phyloP scores from a whole-genome alignment of 83 land plant species.

The Thuja plicata region DNA sequence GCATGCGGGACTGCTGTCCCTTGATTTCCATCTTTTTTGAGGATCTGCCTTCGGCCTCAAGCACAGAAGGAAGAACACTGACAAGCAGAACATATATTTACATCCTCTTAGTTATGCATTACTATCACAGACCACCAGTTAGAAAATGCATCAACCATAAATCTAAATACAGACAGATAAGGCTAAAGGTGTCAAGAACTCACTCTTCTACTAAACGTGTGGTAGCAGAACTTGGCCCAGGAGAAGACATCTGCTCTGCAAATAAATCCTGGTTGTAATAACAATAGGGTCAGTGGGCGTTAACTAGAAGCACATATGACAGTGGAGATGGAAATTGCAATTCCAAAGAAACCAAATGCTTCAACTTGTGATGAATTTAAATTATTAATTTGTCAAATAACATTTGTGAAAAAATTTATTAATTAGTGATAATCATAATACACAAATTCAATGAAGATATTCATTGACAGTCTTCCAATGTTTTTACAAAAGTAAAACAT shows the following conservation, averaged over 20 bases:
- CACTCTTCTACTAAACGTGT: conserved; percentile 45
- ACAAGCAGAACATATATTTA: background rate
- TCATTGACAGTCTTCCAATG: background rate
- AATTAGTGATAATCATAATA: background rate
- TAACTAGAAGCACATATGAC: background rate
- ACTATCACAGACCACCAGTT: background rate
- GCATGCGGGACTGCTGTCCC: background rate
- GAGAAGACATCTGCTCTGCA: conserved; percentile 29
- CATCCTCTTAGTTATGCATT: background rate
- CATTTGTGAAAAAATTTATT: background rate
- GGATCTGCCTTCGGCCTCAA: background rate
- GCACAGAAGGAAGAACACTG: background rate
- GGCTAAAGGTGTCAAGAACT: conserved; percentile 1
- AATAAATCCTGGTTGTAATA: conserved; percentile 50
- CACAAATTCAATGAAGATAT: background rate
- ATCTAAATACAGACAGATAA: conserved; percentile 5
- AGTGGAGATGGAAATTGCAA: background rate
- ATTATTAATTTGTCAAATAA: background rate
- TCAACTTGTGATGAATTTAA: background rate
- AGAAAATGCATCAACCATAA: background rate
- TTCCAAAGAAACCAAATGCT: background rate
- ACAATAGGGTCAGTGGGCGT: background rate
- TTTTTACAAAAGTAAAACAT: background rate
- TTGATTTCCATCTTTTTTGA: conserved; percentile 5
- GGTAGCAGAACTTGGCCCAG: conserved; percentile 28